Conservation (phyloP, 2,329 filamentous ascomycete genomes). For the Ophiostoma tasmaniense region DNA sequence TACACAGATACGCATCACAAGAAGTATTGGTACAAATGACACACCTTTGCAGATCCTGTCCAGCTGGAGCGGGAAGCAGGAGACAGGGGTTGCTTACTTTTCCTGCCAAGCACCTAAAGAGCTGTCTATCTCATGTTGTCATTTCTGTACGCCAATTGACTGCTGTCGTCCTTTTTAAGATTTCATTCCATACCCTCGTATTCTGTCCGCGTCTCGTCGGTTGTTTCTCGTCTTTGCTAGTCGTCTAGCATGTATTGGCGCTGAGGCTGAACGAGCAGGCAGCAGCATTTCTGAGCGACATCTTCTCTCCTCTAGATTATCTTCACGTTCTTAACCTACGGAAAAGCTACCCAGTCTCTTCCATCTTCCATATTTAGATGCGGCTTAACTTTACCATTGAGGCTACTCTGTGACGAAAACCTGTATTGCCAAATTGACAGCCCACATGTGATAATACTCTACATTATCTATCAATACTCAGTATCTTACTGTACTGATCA, state of each 20-base stretch:
- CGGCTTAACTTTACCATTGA: neutral
- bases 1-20: neutral
- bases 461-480: neutral
- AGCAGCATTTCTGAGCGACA: neutral
- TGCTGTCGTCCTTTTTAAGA: neutral
- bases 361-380: neutral
- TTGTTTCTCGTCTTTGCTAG: neutral
- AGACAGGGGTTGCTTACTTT: neutral
- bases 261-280: neutral
- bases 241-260: neutral
- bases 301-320: too few species aligned
- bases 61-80: constrained; percentile 3
- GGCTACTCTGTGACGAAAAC: neutral
- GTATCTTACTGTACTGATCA: too few species aligned
- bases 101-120: neutral
- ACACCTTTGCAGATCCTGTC: neutral
- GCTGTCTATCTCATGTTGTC: too few species aligned
- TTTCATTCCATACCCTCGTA: neutral
- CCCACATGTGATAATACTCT: neutral
- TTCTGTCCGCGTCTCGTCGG: neutral
- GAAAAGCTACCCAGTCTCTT: too few species aligned
- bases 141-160: too few species aligned
- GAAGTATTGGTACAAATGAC: neutral
- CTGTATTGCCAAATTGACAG: neutral
- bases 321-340: too few species aligned